Evolutionary conservation across 768 basidiomycete species (phyloP).

Genomic region (Phlebiopsis flavidoalba): DNA sequence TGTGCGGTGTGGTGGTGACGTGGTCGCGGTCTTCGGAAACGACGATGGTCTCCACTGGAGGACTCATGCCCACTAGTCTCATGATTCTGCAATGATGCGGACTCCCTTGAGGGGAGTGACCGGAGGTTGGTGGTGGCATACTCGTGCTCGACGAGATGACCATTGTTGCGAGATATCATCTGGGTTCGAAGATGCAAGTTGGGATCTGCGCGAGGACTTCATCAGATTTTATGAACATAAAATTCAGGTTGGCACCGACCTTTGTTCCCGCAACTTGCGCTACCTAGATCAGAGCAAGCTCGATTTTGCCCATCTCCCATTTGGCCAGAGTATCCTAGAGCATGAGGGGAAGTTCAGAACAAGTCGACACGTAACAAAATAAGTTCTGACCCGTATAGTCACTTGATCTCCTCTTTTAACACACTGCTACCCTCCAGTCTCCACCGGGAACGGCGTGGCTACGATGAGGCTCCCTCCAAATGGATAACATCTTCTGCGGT

Average conservation of each 20-base stretch:
- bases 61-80: neutral
- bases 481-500: slow-evolving; percentile 15
- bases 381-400: slow-evolving; percentile 13
- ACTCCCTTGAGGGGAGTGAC: neutral
- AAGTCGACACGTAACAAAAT: neutral
- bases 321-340: slow-evolving; percentile 21
- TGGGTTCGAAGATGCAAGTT: slow-evolving; percentile 13
- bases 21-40: slow-evolving; percentile 18
- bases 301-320: slow-evolving; percentile 17
- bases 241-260: slow-evolving; percentile 2
- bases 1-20: slow-evolving; percentile 22
- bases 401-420: slow-evolving; percentile 12
- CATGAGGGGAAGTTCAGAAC: neutral
- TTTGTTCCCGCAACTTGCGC: slow-evolving; percentile 16
- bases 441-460: slow-evolving; percentile 21
- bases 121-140: neutral
- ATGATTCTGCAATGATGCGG: neutral
- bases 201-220: slow-evolving; percentile 11
- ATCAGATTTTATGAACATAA: neutral
- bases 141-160: slow-evolving; percentile 17
- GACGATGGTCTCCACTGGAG: slow-evolving; percentile 16
- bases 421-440: slow-evolving; percentile 18
- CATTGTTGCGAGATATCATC: slow-evolving; percentile 18
- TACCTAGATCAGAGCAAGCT: slow-evolving; percentile 18
- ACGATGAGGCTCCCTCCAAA: slow-evolving; percentile 14